Evolutionary conservation across 352 stramenopile genomes (phyloP).

Genomic region (Thalassiosira ordinaria): DNA sequence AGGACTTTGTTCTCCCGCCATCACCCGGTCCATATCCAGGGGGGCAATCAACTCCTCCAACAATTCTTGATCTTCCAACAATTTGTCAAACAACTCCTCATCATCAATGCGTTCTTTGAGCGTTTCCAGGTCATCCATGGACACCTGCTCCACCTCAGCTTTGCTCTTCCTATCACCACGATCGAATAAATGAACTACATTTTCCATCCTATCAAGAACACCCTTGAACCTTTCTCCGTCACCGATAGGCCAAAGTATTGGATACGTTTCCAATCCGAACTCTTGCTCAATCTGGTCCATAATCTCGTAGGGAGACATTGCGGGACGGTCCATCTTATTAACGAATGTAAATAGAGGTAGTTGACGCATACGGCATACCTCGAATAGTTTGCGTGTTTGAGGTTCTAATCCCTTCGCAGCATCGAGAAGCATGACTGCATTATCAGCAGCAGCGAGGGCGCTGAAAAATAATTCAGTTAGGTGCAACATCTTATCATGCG

Average conservation of each 20-base stretch:
- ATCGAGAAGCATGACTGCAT: conserved; percentile 90
- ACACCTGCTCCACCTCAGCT: conserved; percentile 66
- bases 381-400: conserved; percentile 89
- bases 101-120: conserved; percentile 82
- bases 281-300: conserved; percentile 90
- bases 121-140: conserved; percentile 75
- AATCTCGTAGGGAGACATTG: conserved; percentile 87
- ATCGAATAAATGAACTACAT: conserved; percentile 83
- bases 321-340: conserved; percentile 90
- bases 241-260: conserved; percentile 89
- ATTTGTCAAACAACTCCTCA: conserved; percentile 85
- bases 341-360: conserved; percentile 89
- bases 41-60: conserved; percentile 83
- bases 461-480: too few species aligned
- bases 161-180: conserved; percentile 67
- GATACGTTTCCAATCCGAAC: conserved; percentile 87
- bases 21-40: conserved; percentile 86
- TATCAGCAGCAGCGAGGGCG: conserved; percentile 87
- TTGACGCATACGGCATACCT: conserved; percentile 85
- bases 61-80: conserved; percentile 88
- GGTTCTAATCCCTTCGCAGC: conserved; percentile 89
- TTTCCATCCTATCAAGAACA: conserved; percentile 83
- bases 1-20: conserved; percentile 80
- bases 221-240: conserved; percentile 89
- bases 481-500: too few species aligned